These are phyloP conservation scores for Solanum bulbocastanum DNA, from an alignment of 257 asterid genomes.

Conservation along the genomic window DNA sequence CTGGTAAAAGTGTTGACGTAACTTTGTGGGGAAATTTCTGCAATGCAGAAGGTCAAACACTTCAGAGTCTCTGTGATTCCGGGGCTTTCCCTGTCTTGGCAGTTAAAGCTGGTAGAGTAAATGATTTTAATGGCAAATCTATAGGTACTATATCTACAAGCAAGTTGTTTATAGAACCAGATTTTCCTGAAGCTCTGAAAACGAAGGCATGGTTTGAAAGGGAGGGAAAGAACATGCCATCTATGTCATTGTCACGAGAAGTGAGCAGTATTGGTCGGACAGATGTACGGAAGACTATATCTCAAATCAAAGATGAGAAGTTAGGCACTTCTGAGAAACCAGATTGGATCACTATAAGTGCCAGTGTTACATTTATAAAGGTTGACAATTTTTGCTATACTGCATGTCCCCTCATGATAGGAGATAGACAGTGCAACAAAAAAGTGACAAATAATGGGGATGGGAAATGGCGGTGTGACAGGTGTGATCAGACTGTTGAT, in stretches of 20 bases:
- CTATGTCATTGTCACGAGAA: conserved; percentile 65
- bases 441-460: conserved; percentile 79
- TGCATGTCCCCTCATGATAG: conserved; percentile 71
- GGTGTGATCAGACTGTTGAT: conserved; percentile 57
- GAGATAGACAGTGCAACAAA: conserved; percentile 79
- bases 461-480: conserved; percentile 83
- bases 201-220: conserved; percentile 60
- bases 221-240: conserved; percentile 57
- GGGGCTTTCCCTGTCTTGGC: conserved; percentile 77
- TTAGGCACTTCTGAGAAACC: conserved; percentile 89
- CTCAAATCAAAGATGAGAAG: conserved; percentile 83
- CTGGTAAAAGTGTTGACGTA: conserved; percentile 88
- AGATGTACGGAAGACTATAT: conserved; percentile 64
- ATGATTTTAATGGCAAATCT: conserved; percentile 80
- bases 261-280: conserved; percentile 23
- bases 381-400: conserved; percentile 60
- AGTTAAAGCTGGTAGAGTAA: conserved; percentile 67
- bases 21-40: conserved; percentile 90
- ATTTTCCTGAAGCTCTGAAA: conserved; percentile 65
- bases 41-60: conserved; percentile 74
- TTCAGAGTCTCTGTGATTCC: conserved; percentile 68
- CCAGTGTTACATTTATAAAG: conserved; percentile 55
- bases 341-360: conserved; percentile 76
- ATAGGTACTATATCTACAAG: conserved; percentile 61
- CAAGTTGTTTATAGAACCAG: conserved; percentile 73